A percentile compares a stretch with the other conserved stretches of the same genome.
Conservation (phyloP, 257 asterid species). For the Penstemon barbatus region DNA sequence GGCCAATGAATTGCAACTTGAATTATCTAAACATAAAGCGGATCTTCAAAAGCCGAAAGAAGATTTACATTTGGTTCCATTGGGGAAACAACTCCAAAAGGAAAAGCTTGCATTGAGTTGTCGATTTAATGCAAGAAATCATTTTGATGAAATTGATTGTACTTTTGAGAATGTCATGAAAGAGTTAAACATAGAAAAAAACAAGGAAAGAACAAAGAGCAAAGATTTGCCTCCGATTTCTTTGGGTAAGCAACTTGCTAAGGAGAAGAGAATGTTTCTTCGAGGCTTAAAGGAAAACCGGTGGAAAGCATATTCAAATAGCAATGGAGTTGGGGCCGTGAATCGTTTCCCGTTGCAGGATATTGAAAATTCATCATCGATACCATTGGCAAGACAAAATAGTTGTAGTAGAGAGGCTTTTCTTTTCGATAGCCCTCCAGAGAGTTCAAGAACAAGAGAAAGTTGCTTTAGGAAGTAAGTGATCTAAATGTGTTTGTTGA, state of each 20-base stretch:
- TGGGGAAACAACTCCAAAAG: slow-evolving; percentile 41
- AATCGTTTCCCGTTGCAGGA: slow-evolving; percentile 44
- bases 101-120: slow-evolving; percentile 31
- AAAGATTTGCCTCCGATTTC: slow-evolving; percentile 47
- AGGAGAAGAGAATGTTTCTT: slow-evolving; percentile 38
- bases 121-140: slow-evolving; percentile 27
- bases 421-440: slow-evolving; percentile 34
- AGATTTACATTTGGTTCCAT: slow-evolving; percentile 29
- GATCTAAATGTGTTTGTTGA: not conserved
- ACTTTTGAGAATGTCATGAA: slow-evolving; percentile 2
- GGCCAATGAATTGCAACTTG: slow-evolving; percentile 43
- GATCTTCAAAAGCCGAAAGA: slow-evolving; percentile 36
- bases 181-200: slow-evolving; percentile 19
- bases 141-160: slow-evolving; percentile 10
- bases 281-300: slow-evolving; percentile 18
- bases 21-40: slow-evolving; percentile 39
- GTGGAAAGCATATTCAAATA: slow-evolving; percentile 19
- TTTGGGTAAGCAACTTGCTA: slow-evolving; percentile 67
- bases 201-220: slow-evolving; percentile 11
- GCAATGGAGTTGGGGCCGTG: slow-evolving; percentile 21
- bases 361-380: slow-evolving; percentile 39
- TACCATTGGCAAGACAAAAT: slow-evolving; percentile 35
- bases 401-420: slow-evolving; percentile 24
- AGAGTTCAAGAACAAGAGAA: slow-evolving; percentile 11
- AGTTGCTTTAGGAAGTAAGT: slow-evolving; percentile 12